Evolutionary conservation across 2,329 filamentous ascomycete species (phyloP).

Genomic region (Sordariomycetes sp.): DNA sequence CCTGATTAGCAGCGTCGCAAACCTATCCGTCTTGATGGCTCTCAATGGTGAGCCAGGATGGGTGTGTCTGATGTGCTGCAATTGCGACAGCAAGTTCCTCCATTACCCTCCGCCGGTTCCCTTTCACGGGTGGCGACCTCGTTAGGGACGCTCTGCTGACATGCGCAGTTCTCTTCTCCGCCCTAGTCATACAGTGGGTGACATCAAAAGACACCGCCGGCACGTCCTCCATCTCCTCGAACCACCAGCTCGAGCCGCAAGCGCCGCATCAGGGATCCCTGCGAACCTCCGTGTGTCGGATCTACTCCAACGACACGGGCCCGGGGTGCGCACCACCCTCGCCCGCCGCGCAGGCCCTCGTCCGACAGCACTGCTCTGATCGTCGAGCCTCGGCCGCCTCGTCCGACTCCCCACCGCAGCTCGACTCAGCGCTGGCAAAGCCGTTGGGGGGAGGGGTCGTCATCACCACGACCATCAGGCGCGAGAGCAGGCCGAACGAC

Average conservation of each 20-base stretch:
- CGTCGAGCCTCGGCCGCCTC: conserved; percentile 8
- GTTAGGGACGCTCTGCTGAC: background rate
- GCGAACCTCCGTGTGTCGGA: background rate
- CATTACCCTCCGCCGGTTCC: background rate
- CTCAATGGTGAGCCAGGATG: conserved; percentile 54
- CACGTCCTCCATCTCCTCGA: conserved; percentile 14
- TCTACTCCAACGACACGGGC: background rate
- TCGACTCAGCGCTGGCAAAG: no score
- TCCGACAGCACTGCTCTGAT: no score
- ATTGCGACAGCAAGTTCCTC: conserved; percentile 43
- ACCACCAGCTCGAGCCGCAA: no score
- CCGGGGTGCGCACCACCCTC: background rate
- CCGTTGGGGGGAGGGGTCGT: conserved; percentile 14
- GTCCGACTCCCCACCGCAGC: conserved; percentile 7
- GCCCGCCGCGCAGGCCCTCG: conserved; percentile 16
- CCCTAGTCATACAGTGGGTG: conserved; percentile 54
- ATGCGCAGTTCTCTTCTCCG: conserved; percentile 46
- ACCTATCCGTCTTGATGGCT: conserved; percentile 48
- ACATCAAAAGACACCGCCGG: conserved; percentile 35
- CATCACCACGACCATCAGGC: conserved; percentile 27
- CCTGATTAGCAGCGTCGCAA: conserved; percentile 47
- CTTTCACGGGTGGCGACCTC: no score
- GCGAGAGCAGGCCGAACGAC: conserved; percentile 18
- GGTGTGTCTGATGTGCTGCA: conserved; percentile 58
- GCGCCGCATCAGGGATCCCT: conserved; percentile 1